phyloP scores from a whole-genome alignment of 805 yeast species.

The Nakazawaea populi region DNA sequence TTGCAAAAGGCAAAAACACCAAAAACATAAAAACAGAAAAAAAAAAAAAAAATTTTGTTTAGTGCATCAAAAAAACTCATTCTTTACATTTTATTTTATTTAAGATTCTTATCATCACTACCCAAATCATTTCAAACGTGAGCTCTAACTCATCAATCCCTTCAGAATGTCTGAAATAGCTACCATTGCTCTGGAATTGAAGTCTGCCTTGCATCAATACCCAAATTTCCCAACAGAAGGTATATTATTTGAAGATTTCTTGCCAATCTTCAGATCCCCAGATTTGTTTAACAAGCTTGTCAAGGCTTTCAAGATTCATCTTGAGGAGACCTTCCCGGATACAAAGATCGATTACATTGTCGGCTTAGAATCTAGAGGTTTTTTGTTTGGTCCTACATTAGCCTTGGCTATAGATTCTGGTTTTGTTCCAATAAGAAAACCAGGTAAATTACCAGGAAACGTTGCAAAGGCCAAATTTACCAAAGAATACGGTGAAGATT shows the following conservation, averaged over 20 bases:
- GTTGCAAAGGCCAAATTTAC: constrained; percentile 62
- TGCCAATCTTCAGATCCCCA: constrained; percentile 89
- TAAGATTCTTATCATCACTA: no score
- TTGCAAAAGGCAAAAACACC: no score
- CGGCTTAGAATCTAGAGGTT: constrained; percentile 96
- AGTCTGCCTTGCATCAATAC: constrained; percentile 62
- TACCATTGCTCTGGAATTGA: constrained; percentile 37
- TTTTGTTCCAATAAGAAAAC: constrained; percentile 92
- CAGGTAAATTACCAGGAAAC: constrained; percentile 92
- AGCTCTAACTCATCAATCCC: no score
- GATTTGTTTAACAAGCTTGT: constrained; percentile 73
- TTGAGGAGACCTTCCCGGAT: constrained; percentile 48
- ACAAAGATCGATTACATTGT: constrained; percentile 79
- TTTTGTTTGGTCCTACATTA: constrained; percentile 91
- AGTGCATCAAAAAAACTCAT: no score
- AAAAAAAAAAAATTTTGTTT: no score
- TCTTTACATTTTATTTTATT: no score
- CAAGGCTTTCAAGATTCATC: constrained; percentile 71
- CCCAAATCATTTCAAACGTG: no score
- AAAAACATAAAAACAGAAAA: no score
- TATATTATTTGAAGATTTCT: constrained; percentile 88
- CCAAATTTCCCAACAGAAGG: constrained; percentile 95
- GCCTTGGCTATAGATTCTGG: constrained; percentile 88
- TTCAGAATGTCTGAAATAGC: constrained; percentile 18
- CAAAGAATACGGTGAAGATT: constrained; percentile 92